Base-by-base conservation (phyloP, 345 rosid species). In the Syzygium aqueum region DNA sequence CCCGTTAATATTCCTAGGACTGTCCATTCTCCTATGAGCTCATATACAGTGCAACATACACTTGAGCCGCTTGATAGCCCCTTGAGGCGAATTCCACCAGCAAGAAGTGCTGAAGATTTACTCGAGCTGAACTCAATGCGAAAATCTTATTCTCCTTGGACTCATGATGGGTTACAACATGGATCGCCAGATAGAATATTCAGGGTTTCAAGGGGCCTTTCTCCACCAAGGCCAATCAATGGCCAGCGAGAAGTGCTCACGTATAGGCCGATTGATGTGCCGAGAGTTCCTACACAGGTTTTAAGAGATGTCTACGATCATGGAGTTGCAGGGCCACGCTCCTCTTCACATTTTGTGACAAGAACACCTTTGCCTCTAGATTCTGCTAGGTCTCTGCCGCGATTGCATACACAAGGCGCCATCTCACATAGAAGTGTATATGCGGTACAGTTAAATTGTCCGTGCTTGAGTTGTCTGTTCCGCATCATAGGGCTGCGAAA, bases 381-480 rank as follows among this genome's bases (percentile, higher is more conserved):
- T 85, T 86, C 85, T 49, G 77, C 89, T 23, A 87, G 89, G 53
- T 77, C 84, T 28, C 86, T 86, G 73, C 84, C 78, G 16, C 85
- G 57, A 59, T 85, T 25, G 67, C 78, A 91, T 82, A 78, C 85
- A 43, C 87, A 85, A 61, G 84, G 78, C 85, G 57, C 90, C 89
- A 49, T 86, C 80, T 28, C 85, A 85, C 91, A 78, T 52, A 67
- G 80, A n/a, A 86, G 85, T 65, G 43, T 90, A 37, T 84, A 61
- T n/a, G 63, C 61, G 94, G 96, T 94, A 91, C 54, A 63, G 23
- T 86, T 82, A 84, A 53, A 73, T 46, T 86, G 59, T n/a, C 40
- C 1, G 37, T 77, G 84, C 54, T 77, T 67, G 28, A 77, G 28
- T 51, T 77, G 84, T 73, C 80, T 30, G 59, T 51, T 14, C 25